These are phyloP conservation scores for Lasiosphaeria miniovina DNA, from an alignment of 495 filamentous ascomycete species.

Conservation along the genomic window DNA sequence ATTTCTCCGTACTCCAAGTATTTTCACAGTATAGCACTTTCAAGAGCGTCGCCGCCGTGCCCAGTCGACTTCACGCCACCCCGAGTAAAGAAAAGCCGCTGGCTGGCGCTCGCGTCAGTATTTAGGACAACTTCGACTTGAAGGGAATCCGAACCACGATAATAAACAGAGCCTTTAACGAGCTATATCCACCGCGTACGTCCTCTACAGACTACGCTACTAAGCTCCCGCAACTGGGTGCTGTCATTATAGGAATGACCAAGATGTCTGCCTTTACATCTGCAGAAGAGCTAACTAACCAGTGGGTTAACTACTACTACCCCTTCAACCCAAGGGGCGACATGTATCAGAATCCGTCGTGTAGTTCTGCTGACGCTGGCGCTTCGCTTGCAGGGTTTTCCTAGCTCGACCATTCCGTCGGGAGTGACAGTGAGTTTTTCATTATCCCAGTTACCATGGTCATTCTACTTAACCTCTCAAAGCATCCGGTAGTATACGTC, in stretches of 20 bases:
- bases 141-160: conserved; percentile 2
- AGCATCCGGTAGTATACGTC: conserved; percentile 6
- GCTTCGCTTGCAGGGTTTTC: conserved; percentile 1
- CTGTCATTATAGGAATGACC: conserved; percentile 4
- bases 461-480: not conserved
- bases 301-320: conserved; percentile 4
- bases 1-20: not conserved
- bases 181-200: not conserved
- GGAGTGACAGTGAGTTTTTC: conserved; percentile 2
- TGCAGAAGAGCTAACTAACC: conserved; percentile 7
- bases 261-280: conserved; percentile 10
- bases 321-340: conserved; percentile 10
- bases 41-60: conserved; percentile 5
- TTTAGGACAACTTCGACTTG: conserved; percentile 4
- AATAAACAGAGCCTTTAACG: conserved; percentile 2
- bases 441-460: not conserved
- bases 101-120: not conserved
- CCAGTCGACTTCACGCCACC: conserved; percentile 2
- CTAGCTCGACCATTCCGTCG: conserved; percentile 3
- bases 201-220: not conserved
- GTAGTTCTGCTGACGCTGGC: not conserved
- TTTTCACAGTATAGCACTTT: not conserved
- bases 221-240: conserved; percentile 1
- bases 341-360: conserved; percentile 2
- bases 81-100: conserved; percentile 2